These are phyloP conservation scores for Begonia masoniana DNA, from an alignment of 306 rosid genomes.

Conservation along the genomic window DNA sequence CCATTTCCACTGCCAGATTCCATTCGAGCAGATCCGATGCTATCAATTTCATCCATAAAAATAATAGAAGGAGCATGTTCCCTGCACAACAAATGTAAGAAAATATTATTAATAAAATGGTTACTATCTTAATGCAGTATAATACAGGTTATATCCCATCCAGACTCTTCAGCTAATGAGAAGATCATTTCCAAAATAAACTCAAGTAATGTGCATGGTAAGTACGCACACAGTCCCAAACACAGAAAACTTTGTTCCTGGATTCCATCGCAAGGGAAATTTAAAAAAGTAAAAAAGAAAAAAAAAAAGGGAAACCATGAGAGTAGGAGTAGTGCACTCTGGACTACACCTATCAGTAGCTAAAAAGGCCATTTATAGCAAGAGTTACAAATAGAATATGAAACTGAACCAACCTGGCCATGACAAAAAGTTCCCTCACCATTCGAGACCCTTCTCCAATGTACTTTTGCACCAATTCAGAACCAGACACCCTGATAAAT, in stretches of 20 bases:
- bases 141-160: neutral
- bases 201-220: neutral
- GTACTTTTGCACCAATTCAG: slow-evolving; percentile 87
- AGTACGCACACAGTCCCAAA: too few relatives aligned
- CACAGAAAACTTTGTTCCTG: neutral
- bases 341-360: neutral
- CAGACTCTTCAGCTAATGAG: neutral
- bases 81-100: slow-evolving; percentile 25
- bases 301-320: too few relatives aligned
- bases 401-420: slow-evolving; percentile 49
- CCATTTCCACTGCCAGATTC: slow-evolving; percentile 99
- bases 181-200: too few relatives aligned
- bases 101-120: neutral
- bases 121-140: neutral
- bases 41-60: slow-evolving; percentile 90
- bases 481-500: slow-evolving; percentile 91
- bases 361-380: neutral
- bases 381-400: neutral
- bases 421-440: slow-evolving; percentile 92
- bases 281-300: too few relatives aligned
- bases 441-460: slow-evolving; percentile 96
- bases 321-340: neutral
- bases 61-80: slow-evolving; percentile 93
- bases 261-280: neutral
- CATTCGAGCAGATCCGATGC: slow-evolving; percentile 94